phyloP scores from a whole-genome alignment of 2,329 filamentous ascomycete genomes.

The Neocucurbitaria cava region DNA sequence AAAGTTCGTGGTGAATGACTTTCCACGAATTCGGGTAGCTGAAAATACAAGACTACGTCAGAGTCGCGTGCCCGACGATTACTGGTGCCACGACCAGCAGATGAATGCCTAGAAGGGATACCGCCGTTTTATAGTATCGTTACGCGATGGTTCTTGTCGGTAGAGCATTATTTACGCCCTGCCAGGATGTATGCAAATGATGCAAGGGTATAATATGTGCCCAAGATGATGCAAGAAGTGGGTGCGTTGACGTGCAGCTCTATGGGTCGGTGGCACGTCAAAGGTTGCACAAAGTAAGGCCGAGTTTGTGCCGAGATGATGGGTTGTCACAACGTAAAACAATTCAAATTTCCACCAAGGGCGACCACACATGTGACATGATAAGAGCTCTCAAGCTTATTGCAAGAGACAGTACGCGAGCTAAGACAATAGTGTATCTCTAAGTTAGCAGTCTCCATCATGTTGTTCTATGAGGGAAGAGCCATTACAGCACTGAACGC shows the following conservation, averaged over 20 bases:
- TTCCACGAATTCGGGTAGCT: background rate
- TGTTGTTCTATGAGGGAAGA: background rate
- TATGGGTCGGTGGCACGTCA: background rate
- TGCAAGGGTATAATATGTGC: background rate
- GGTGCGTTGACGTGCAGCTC: background rate
- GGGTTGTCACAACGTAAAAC: no score
- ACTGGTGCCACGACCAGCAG: background rate
- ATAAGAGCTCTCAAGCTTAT: no score
- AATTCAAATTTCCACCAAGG: no score
- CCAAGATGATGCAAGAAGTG: background rate
- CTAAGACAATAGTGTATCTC: no score
- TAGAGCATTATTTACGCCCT: no score
- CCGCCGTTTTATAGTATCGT: background rate
- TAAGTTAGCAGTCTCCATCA: no score
- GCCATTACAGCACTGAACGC: background rate
- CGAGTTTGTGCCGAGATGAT: background rate
- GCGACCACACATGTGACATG: no score
- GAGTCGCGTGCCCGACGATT: background rate
- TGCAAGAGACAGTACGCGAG: no score
- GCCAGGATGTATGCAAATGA: background rate
- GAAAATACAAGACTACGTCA: background rate
- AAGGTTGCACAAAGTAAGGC: background rate
- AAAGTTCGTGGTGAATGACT: background rate
- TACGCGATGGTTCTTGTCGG: background rate
- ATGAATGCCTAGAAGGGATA: background rate